Percentiles rank a stretch among this genome's conserved stretches.
Conservation (phyloP, 306 rosid genomes). For the Gynostemma pentaphyllum region DNA sequence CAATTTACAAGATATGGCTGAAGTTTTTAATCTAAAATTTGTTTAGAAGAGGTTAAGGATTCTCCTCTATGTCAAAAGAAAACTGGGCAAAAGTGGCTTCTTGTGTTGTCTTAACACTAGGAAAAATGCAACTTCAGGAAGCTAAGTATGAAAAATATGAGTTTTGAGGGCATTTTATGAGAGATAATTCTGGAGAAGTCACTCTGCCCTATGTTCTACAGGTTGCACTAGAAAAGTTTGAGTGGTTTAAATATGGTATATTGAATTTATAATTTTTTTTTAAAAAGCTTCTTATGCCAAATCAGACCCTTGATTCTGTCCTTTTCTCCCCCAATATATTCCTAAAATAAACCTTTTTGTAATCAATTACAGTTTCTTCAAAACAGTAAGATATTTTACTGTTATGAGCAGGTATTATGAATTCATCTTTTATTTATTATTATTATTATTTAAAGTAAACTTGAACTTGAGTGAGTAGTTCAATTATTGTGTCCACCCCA, state of each 20-base stretch:
- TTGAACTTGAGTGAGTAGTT: neutral
- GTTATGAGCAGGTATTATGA: too few species aligned
- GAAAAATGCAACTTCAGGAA: neutral
- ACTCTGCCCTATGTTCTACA: neutral
- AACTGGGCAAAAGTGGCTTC: neutral
- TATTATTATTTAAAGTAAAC: neutral
- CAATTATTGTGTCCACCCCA: neutral
- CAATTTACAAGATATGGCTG: neutral
- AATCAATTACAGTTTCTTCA: neutral
- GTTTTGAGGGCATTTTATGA: neutral
- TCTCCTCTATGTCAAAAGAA: neutral
- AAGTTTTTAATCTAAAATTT: neutral
- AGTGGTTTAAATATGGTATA: too few species aligned
- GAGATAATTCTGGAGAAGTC: neutral
- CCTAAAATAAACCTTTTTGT: neutral
- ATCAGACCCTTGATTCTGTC: too few species aligned
- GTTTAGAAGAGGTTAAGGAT: neutral
- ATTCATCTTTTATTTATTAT: neutral
- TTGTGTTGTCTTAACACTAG: neutral
- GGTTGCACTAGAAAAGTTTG: too few species aligned
- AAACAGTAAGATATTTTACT: neutral
- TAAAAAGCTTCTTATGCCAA: too few species aligned
- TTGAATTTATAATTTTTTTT: too few species aligned
- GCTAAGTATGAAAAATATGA: too few species aligned
- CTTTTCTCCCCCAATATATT: too few species aligned